phyloP scores from a whole-genome alignment of 2,329 filamentous ascomycete species.

The Endocalyx cinctus region DNA sequence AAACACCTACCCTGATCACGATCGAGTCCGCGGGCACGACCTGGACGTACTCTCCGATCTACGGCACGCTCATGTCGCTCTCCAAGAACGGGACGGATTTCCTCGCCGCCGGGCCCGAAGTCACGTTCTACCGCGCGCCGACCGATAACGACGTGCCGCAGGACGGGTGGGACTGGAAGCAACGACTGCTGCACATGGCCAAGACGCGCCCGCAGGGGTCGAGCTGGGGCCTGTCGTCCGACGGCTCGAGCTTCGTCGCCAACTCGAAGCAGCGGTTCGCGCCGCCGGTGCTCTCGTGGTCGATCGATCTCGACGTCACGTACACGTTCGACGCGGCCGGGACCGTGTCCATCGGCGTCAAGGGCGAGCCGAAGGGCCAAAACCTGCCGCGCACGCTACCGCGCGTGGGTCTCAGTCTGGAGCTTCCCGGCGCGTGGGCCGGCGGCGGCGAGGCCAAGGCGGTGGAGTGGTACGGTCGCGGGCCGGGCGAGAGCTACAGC shows the following conservation, averaged over 20 bases:
- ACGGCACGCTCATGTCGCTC: conserved; percentile 20
- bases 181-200: conserved; percentile 37
- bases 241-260: conserved; percentile 31
- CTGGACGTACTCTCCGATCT: conserved; percentile 22
- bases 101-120: conserved; percentile 16
- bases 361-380: conserved; percentile 40
- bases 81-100: conserved; percentile 21
- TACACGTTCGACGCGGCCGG: conserved; percentile 49
- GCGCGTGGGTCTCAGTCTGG: conserved; percentile 54
- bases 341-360: conserved; percentile 43
- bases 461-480: conserved; percentile 60
- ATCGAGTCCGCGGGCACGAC: conserved; percentile 17
- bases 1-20: conserved; percentile 19
- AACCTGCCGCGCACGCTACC: conserved; percentile 55
- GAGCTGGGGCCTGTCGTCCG: conserved; percentile 12
- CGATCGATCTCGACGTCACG: conserved; percentile 42
- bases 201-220: conserved; percentile 30
- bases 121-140: conserved; percentile 54
- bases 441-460: conserved; percentile 13
- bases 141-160: conserved; percentile 60
- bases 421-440: conserved; percentile 25
- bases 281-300: conserved; percentile 61
- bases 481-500: conserved; percentile 62
- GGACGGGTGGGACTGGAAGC: conserved; percentile 54
- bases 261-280: conserved; percentile 48